Evolutionary conservation across 2,329 filamentous ascomycete species (phyloP).

Genomic region (Nemania sp.): DNA sequence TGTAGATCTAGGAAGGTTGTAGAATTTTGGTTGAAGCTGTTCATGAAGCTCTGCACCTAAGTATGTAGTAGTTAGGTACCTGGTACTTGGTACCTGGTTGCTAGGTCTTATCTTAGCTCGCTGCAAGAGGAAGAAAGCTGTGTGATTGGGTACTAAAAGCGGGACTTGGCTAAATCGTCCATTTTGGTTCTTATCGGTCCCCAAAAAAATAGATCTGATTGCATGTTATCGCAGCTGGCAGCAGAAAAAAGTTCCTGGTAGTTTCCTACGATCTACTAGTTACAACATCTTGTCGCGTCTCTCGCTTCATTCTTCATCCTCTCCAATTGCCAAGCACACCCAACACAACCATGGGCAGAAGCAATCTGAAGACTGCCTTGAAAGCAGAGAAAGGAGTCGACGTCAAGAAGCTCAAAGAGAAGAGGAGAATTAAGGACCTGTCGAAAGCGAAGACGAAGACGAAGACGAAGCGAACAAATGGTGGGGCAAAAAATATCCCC

Average conservation of each 20-base stretch:
- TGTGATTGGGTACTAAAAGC: conserved; percentile 27
- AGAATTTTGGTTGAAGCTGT: background rate
- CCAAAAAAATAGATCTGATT: conserved; percentile 31
- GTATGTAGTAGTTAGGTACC: background rate
- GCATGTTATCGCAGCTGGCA: conserved; percentile 30
- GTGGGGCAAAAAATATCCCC: conserved; percentile 38
- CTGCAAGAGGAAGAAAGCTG: background rate
- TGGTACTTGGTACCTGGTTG: background rate
- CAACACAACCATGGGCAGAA: conserved; percentile 45
- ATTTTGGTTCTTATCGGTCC: conserved; percentile 34
- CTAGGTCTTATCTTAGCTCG: conserved; percentile 20
- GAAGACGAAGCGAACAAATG: conserved; percentile 40
- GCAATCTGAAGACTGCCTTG: conserved; percentile 48
- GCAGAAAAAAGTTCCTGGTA: conserved; percentile 33
- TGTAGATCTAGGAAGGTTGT: too few species aligned
- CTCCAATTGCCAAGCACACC: conserved; percentile 31
- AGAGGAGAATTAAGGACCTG: conserved; percentile 48
- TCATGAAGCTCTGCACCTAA: background rate
- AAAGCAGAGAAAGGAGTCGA: conserved; percentile 49
- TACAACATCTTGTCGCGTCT: background rate
- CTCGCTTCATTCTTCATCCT: conserved; percentile 1
- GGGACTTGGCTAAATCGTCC: conserved; percentile 9
- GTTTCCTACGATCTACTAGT: background rate
- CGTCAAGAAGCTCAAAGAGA: conserved; percentile 49
- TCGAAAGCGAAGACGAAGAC: conserved; percentile 43